These are phyloP conservation scores for Asparagopsis taxiformis DNA, from an alignment of 31 red algal species.

Conservation along the genomic window DNA sequence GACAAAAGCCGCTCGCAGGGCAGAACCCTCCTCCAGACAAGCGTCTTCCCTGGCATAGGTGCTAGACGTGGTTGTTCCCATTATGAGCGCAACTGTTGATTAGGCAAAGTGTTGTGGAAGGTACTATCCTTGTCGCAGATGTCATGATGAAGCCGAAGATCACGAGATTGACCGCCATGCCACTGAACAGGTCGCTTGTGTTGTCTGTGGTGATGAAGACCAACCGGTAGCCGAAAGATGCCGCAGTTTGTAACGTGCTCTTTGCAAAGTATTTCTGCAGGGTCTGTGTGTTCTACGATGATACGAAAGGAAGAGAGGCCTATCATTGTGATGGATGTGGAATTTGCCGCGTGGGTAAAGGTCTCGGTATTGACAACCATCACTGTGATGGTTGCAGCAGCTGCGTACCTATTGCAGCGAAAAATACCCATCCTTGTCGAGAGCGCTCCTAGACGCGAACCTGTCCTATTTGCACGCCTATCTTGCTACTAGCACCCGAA, in stretches of 20 bases:
- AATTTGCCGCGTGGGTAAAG: constrained; percentile 89
- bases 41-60: constrained; percentile 41
- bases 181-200: constrained; percentile 68
- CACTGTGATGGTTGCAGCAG: constrained; percentile 84
- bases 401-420: constrained; percentile 43
- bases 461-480: constrained; percentile 46
- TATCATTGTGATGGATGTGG: constrained; percentile 92
- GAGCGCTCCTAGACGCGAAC: constrained; percentile 19
- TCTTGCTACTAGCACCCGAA: constrained; percentile 14
- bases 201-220: constrained; percentile 44
- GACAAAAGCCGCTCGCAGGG: background rate
- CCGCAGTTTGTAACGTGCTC: constrained; percentile 25
- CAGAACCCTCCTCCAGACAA: background rate
- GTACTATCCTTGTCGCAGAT: constrained; percentile 83
- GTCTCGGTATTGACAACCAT: constrained; percentile 69
- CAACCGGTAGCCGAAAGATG: constrained; percentile 66
- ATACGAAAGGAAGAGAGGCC: constrained; percentile 40
- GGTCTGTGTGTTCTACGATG: constrained; percentile 83
- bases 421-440: constrained; percentile 47
- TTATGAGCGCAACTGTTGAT: constrained; percentile 71
- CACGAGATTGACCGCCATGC: constrained; percentile 83
- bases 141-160: constrained; percentile 81
- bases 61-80: constrained; percentile 59
- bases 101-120: constrained; percentile 67
- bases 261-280: constrained; percentile 86